Percentiles rank a stretch among this genome's conserved stretches.
Evolutionary conservation across 192 early-diverging fungal genomes (phyloP).

Genomic region (Coemansia sp.): DNA sequence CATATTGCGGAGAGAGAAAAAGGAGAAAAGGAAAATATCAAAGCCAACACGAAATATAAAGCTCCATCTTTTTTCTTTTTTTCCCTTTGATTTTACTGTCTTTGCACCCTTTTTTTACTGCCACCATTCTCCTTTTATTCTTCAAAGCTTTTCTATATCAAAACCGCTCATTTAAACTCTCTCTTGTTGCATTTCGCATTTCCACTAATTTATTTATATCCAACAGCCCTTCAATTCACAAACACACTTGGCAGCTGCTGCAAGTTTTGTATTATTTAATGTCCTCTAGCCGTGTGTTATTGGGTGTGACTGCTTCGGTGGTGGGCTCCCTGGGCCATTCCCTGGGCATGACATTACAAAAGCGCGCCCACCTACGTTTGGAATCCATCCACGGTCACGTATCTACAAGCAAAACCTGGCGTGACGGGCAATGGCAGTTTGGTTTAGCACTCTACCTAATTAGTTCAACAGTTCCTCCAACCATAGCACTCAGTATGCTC

Average conservation of each 20-base stretch:
- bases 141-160: neutral
- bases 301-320: slow-evolving; percentile 61
- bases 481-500: slow-evolving; percentile 70
- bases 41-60: too few species aligned
- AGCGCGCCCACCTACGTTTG: slow-evolving; percentile 61
- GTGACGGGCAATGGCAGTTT: slow-evolving; percentile 61
- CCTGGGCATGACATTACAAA: slow-evolving; percentile 70
- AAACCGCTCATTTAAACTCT: too few species aligned
- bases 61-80: neutral
- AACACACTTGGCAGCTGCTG: too few species aligned
- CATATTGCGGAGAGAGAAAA: neutral
- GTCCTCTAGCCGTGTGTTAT: slow-evolving; percentile 28
- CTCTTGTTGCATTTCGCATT: neutral
- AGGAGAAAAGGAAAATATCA: too few species aligned
- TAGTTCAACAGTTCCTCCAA: slow-evolving; percentile 66
- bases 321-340: slow-evolving; percentile 68
- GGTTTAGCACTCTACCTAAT: slow-evolving; percentile 64
- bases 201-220: too few species aligned
- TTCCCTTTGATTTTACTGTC: neutral
- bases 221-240: too few species aligned
- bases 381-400: neutral
- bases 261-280: slow-evolving; percentile 6
- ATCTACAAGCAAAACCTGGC: slow-evolving; percentile 13
- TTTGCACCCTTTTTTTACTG: too few species aligned
- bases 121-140: slow-evolving; percentile 6